Conservation (phyloP, 768 basidiomycete species). For the Coprinopsis sp. region DNA sequence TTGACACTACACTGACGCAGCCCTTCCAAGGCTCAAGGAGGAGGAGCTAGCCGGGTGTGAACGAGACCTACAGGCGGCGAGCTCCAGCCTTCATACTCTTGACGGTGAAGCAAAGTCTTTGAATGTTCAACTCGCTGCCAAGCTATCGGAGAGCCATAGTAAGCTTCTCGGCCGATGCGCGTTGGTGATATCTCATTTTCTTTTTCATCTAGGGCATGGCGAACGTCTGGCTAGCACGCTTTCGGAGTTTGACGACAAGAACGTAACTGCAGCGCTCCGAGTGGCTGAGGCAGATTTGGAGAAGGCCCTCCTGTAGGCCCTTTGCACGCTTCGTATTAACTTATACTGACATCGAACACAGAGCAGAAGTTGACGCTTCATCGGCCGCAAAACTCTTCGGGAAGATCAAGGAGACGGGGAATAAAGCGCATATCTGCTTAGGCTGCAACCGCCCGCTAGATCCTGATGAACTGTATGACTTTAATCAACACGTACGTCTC, state of each 20-base stretch:
- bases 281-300: too few species aligned
- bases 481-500: conserved; percentile 68
- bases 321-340: too few species aligned
- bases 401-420: conserved; percentile 50
- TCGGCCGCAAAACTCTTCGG: conserved; percentile 38
- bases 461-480: conserved; percentile 43
- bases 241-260: too few species aligned
- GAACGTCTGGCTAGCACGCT: background rate
- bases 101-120: conserved; percentile 59
- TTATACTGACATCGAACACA: background rate
- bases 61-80: conserved; percentile 39
- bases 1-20: background rate
- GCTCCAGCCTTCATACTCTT: conserved; percentile 55
- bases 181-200: background rate
- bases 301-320: too few species aligned
- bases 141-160: conserved; percentile 10
- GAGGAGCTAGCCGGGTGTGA: conserved; percentile 49
- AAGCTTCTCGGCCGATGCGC: background rate
- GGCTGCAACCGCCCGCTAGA: conserved; percentile 72
- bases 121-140: conserved; percentile 44
- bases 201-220: background rate
- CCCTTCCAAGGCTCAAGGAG: conserved; percentile 57
- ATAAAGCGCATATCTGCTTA: conserved; percentile 62
- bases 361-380: conserved; percentile 1
- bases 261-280: too few species aligned